Percentiles rank a stretch among this genome's conserved stretches.
Evolutionary conservation across 192 early-diverging fungal genomes (phyloP).

Genomic region (Coemansia sp.): DNA sequence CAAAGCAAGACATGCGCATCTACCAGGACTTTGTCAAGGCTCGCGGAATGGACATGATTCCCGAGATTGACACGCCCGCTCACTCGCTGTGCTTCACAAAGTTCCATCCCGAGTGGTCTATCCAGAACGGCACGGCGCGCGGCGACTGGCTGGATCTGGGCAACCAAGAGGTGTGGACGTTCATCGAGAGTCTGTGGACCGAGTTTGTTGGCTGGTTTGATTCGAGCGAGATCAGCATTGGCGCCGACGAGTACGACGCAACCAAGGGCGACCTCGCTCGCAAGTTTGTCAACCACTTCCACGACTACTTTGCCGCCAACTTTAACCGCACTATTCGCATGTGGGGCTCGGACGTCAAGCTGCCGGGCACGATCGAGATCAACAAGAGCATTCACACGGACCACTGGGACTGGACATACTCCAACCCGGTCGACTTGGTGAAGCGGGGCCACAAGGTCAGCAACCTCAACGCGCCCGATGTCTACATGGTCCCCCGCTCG

Average conservation of each 20-base stretch:
- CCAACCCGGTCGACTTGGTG: constrained; percentile 30
- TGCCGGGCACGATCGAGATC: constrained; percentile 42
- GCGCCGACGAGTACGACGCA: constrained; percentile 50
- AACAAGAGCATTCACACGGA: constrained; percentile 36
- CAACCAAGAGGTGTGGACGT: constrained; percentile 38
- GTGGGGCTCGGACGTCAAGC: constrained; percentile 51
- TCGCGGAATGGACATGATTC: constrained; percentile 42
- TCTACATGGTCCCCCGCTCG: constrained; percentile 48
- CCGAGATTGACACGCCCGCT: constrained; percentile 51
- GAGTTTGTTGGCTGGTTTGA: constrained; percentile 53
- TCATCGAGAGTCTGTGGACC: constrained; percentile 42
- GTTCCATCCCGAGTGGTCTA: constrained; percentile 49
- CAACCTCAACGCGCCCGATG: constrained; percentile 47
- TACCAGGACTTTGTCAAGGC: constrained; percentile 50
- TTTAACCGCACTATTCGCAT: constrained; percentile 45
- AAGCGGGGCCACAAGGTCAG: constrained; percentile 38
- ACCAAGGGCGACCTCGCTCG: constrained; percentile 43
- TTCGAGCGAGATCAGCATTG: constrained; percentile 42
- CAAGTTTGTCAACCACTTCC: constrained; percentile 39
- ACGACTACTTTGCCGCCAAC: constrained; percentile 40
- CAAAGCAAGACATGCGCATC: constrained; percentile 45
- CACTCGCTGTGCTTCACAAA: constrained; percentile 52
- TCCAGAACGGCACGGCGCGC: constrained; percentile 30
- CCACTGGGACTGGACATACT: constrained; percentile 30
- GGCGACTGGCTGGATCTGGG: constrained; percentile 51